phyloP scores from a whole-genome alignment of 441 rosid species.

The Aleurites moluccanus region DNA sequence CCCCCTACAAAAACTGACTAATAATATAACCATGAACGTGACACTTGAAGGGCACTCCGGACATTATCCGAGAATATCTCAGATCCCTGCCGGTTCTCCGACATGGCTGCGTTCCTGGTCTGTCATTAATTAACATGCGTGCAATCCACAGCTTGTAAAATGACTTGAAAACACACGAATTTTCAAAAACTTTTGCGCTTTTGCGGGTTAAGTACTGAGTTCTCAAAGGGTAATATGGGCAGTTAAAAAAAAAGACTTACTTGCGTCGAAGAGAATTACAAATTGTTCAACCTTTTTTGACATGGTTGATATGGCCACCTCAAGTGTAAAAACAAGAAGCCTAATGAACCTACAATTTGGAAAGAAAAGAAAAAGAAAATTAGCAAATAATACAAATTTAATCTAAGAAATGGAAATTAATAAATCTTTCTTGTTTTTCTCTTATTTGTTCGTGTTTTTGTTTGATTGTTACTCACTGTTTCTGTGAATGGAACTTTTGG shows the following conservation, averaged over 20 bases:
- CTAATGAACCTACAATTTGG: constrained; percentile 55
- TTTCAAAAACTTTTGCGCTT: neutral
- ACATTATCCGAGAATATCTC: constrained; percentile 34
- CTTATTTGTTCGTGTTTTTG: too few relatives aligned
- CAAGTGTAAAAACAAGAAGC: constrained; percentile 82
- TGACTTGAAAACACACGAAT: constrained; percentile 9
- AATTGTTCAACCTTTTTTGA: constrained; percentile 67
- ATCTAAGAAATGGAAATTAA: neutral
- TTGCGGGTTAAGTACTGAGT: neutral
- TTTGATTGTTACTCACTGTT: constrained; percentile 52
- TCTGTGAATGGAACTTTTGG: constrained; percentile 76
- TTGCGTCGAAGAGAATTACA: constrained; percentile 85
- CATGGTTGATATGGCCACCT: constrained; percentile 83
- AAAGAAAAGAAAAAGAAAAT: neutral
- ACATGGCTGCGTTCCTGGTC: constrained; percentile 26
- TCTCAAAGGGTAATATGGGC: constrained; percentile 16
- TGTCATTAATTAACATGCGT: constrained; percentile 28
- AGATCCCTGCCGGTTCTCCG: constrained; percentile 43
- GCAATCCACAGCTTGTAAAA: constrained; percentile 25
- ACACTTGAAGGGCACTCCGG: constrained; percentile 40
- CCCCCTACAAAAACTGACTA: constrained; percentile 31
- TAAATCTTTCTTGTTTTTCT: neutral
- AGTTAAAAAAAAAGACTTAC: constrained; percentile 47
- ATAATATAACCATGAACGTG: constrained; percentile 27
- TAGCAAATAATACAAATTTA: neutral